phyloP scores from a whole-genome alignment of 192 early-diverging fungal genomes.

The Coemansia sp. region DNA sequence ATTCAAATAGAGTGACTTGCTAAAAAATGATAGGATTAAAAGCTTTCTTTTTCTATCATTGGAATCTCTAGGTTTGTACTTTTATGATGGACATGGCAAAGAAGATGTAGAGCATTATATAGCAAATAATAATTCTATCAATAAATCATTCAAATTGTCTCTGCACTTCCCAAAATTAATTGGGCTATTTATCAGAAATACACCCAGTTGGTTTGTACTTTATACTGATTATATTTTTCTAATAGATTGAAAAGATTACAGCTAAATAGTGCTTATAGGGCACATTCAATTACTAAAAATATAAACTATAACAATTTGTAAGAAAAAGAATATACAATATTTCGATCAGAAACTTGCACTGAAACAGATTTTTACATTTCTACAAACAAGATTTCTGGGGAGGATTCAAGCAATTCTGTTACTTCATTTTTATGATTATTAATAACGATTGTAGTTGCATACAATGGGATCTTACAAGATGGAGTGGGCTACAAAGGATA shows the following conservation, averaged over 20 bases:
- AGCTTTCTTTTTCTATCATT: background rate
- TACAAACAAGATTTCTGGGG: background rate
- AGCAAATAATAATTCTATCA: background rate
- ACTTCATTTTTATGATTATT: too few relatives aligned
- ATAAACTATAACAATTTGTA: background rate
- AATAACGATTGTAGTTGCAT: too few relatives aligned
- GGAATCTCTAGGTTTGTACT: background rate
- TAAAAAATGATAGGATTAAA: background rate
- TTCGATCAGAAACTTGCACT: background rate
- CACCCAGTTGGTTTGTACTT: background rate
- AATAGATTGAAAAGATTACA: background rate
- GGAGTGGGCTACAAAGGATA: background rate
- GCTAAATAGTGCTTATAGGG: background rate
- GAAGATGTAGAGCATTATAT: background rate
- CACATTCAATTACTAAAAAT: background rate
- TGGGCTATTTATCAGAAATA: background rate
- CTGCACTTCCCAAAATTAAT: background rate
- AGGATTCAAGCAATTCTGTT: too few relatives aligned
- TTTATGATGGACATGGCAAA: background rate
- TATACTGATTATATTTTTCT: background rate
- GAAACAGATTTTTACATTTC: background rate
- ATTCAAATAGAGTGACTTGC: background rate
- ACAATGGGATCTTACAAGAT: background rate
- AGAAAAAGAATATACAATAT: too few relatives aligned
- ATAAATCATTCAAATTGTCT: background rate